A percentile compares a stretch with the other conserved stretches of the same genome.
These are phyloP conservation scores for Chenopodium album DNA, from an alignment of 148 eudicot species.

Conservation along the genomic window DNA sequence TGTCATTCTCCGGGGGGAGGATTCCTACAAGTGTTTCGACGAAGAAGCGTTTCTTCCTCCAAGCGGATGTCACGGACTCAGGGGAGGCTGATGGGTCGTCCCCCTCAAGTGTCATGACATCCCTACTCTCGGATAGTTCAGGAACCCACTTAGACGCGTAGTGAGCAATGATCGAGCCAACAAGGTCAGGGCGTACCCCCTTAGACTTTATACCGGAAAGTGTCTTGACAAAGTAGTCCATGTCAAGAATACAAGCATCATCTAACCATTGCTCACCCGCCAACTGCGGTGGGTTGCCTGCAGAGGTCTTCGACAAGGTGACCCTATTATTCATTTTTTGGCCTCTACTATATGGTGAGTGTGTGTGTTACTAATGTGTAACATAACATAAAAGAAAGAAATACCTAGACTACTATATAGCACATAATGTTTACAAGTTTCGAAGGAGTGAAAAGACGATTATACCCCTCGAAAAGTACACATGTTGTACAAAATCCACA, in stretches of 20 bases:
- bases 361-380: background rate
- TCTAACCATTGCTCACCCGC: slow-evolving; percentile 45
- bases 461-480: slow-evolving; percentile 1
- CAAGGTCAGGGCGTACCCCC: slow-evolving; percentile 67
- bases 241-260: slow-evolving; percentile 56
- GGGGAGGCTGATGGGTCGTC: slow-evolving; percentile 25
- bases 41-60: slow-evolving; percentile 64
- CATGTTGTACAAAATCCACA: background rate
- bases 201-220: slow-evolving; percentile 60
- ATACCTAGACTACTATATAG: background rate
- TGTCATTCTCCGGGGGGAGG: slow-evolving; percentile 65
- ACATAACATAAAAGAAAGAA: background rate
- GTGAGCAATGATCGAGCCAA: slow-evolving; percentile 79
- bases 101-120: background rate
- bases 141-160: slow-evolving; percentile 83
- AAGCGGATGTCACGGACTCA: slow-evolving; percentile 40
- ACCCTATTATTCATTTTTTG: slow-evolving; percentile 26
- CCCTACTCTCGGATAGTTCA: slow-evolving; percentile 47
- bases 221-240: slow-evolving; percentile 71
- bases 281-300: slow-evolving; percentile 17
- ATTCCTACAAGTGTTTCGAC: slow-evolving; percentile 62
- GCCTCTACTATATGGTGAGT: background rate
- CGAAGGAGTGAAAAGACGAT: background rate
- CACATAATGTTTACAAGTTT: background rate
- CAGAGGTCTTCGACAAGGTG: slow-evolving; percentile 26